A percentile compares a stretch with the other conserved stretches of the same genome.
Evolutionary conservation across 208 protist species (phyloP).

Genomic region (Trypanosoma grayi): DNA sequence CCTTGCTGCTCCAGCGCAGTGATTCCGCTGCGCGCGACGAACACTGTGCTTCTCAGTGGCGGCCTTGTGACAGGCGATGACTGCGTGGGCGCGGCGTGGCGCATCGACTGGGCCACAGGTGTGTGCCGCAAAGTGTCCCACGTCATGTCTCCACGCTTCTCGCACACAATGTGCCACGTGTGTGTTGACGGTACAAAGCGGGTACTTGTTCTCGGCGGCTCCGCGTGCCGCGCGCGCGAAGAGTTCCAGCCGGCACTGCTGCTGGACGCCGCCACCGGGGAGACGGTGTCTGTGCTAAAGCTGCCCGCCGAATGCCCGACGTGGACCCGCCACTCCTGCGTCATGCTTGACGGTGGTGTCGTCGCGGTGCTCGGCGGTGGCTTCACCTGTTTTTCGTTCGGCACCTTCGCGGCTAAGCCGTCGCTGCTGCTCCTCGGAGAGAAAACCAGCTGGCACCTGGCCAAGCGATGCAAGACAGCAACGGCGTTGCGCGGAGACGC

Average conservation of each 20-base stretch:
- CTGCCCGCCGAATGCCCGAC: constrained; percentile 41
- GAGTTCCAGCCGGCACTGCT: constrained; percentile 16
- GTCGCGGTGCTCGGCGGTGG: constrained; percentile 75
- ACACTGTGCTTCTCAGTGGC: constrained; percentile 26
- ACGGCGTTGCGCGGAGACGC: neutral
- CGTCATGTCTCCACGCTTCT: constrained; percentile 46
- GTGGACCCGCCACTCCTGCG: constrained; percentile 66
- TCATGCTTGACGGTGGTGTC: constrained; percentile 47
- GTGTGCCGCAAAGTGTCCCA: constrained; percentile 3
- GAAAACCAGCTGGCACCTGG: neutral
- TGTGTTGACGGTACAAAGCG: constrained; percentile 24
- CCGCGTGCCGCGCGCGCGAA: constrained; percentile 24
- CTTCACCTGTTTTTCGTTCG: constrained; percentile 91
- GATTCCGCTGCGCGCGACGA: neutral
- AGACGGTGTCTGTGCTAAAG: constrained; percentile 6
- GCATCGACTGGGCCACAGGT: constrained; percentile 19
- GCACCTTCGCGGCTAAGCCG: constrained; percentile 70
- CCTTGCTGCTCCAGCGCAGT: constrained; percentile 51
- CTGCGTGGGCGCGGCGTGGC: constrained; percentile 22
- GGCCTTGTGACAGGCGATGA: constrained; percentile 18
- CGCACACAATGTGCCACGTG: constrained; percentile 55
- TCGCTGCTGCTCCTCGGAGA: constrained; percentile 44
- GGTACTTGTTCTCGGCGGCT: constrained; percentile 70
- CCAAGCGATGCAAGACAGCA: neutral
- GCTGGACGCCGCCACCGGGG: constrained; percentile 17